Conservation (phyloP, 192 early-diverging fungal genomes). For the Backusella circina region DNA sequence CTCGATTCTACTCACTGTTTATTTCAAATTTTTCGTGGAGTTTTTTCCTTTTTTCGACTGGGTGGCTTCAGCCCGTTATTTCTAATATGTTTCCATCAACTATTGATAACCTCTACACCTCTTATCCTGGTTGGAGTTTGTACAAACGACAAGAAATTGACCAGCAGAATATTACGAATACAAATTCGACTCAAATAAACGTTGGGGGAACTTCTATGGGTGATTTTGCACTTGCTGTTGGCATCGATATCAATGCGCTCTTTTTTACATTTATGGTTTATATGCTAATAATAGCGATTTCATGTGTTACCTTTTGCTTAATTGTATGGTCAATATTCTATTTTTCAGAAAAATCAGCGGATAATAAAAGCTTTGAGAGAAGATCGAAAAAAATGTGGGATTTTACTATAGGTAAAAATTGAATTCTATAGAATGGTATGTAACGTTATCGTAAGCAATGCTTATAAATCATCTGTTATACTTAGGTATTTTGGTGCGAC, state of each 20-base stretch:
- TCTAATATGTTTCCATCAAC: neutral
- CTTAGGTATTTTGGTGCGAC: conserved; percentile 40
- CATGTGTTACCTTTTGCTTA: conserved; percentile 12
- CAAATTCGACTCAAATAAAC: conserved; percentile 1
- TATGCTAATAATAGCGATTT: conserved; percentile 17
- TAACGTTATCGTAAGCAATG: neutral
- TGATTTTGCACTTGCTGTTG: conserved; percentile 23
- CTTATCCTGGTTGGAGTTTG: neutral
- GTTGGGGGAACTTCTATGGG: conserved; percentile 27
- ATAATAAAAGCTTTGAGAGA: neutral
- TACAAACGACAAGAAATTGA: neutral
- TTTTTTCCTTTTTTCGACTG: conserved; percentile 7
- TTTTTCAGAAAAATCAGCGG: neutral
- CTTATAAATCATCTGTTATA: neutral
- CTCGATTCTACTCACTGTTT: conserved; percentile 43
- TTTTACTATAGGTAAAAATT: conserved; percentile 13
- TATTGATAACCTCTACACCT: neutral
- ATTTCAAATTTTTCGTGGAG: conserved; percentile 47
- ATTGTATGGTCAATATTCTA: conserved; percentile 1
- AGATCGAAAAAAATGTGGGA: neutral
- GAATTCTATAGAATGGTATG: neutral
- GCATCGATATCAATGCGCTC: conserved; percentile 18
- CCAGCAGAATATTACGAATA: neutral
- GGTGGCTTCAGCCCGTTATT: neutral
- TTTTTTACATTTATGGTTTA: conserved; percentile 23